phyloP scores from a whole-genome alignment of 1,139 yeast genomes.

The Diutina sp. region DNA sequence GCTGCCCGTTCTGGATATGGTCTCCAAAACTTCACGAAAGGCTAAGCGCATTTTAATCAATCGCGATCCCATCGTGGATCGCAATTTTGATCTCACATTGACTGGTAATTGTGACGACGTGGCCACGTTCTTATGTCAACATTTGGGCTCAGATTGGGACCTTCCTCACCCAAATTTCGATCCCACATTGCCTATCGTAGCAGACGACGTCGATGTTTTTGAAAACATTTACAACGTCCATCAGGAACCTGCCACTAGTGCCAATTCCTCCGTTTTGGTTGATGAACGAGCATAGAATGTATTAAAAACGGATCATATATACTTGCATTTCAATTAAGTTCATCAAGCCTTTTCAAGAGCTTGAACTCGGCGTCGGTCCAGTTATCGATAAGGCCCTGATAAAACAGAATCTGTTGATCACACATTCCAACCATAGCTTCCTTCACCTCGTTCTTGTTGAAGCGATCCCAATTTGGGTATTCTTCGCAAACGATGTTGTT shows the following conservation, averaged over 20 bases:
- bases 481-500: conserved; percentile 68
- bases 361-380: conserved; percentile 54
- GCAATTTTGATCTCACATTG: neutral
- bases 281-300: neutral
- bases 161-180: conserved; percentile 6
- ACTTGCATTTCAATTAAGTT: conserved; percentile 8
- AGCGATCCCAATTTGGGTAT: conserved; percentile 69
- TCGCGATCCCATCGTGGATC: conserved; percentile 52
- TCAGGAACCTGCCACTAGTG: conserved; percentile 4
- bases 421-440: conserved; percentile 58
- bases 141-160: conserved; percentile 7
- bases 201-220: neutral
- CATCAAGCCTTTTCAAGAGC: conserved; percentile 26
- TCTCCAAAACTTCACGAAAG: conserved; percentile 43
- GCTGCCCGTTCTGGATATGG: conserved; percentile 86
- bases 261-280: neutral
- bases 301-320: neutral
- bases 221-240: conserved; percentile 5
- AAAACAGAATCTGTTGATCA: conserved; percentile 65
- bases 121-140: conserved; percentile 33
- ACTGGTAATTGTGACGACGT: conserved; percentile 1
- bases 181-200: neutral
- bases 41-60: conserved; percentile 82
- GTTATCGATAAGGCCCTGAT: conserved; percentile 53
- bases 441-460: conserved; percentile 69